Conservation (phyloP, 306 rosid species). For the Nissolia schottii region DNA sequence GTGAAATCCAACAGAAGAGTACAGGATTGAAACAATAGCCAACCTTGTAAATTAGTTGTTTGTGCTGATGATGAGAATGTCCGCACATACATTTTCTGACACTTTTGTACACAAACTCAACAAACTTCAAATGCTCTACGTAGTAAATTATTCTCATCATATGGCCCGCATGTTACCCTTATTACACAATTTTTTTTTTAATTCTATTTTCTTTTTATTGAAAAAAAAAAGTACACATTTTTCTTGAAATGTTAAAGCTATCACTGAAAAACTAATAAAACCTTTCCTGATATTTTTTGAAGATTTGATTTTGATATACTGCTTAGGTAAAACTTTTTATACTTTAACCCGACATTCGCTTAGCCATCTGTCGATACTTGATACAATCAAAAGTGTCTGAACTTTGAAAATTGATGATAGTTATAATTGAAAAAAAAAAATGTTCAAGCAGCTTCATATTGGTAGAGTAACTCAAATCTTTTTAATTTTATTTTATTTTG, state of each 20-base stretch:
- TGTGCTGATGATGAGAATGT: not conserved
- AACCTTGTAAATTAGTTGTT: conserved; percentile 23
- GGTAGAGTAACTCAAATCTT: too few species aligned
- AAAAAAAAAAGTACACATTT: not conserved
- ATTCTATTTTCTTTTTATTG: not conserved
- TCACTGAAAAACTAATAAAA: not conserved
- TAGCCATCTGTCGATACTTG: too few species aligned
- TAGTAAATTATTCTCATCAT: conserved; percentile 5
- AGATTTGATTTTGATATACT: too few species aligned
- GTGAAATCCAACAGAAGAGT: not conserved
- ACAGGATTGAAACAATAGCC: conserved; percentile 8
- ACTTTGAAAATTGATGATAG: too few species aligned
- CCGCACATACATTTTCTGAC: conserved; percentile 1
- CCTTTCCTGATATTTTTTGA: too few species aligned
- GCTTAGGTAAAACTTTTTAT: too few species aligned
- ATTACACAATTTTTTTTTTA: not conserved
- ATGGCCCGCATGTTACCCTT: not conserved
- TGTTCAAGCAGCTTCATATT: too few species aligned
- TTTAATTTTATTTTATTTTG: too few species aligned
- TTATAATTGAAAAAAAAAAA: too few species aligned
- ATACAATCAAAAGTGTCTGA: too few species aligned
- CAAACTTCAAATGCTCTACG: conserved; percentile 1
- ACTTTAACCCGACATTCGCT: too few species aligned
- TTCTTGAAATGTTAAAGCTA: not conserved
- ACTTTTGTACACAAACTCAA: not conserved